Evolutionary conservation across 208 protist genomes (phyloP).

Genomic region (Entamoeba dispar): DNA sequence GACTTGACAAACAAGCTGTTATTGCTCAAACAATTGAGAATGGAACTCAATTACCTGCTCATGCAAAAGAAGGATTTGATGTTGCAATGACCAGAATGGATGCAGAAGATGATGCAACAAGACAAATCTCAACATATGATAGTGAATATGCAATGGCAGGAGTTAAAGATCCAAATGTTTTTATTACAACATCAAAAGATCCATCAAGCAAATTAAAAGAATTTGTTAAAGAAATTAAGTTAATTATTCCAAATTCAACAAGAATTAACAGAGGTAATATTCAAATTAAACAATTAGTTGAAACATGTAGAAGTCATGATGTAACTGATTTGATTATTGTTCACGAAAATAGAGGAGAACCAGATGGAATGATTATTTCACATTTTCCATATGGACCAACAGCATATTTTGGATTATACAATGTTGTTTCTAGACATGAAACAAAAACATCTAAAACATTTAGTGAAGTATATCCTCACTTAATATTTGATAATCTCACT

Average conservation of each 20-base stretch:
- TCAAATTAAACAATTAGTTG: conserved; percentile 69
- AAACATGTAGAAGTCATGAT: conserved; percentile 61
- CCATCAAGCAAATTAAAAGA: conserved; percentile 71
- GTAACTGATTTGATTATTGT: conserved; percentile 89
- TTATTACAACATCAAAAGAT: conserved; percentile 89
- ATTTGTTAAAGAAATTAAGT: conserved; percentile 88
- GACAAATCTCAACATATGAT: not conserved
- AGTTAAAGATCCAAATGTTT: conserved; percentile 71
- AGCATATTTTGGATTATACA: conserved; percentile 80
- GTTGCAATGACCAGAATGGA: not conserved
- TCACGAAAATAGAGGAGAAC: conserved; percentile 85
- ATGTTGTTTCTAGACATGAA: conserved; percentile 83
- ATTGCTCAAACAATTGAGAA: not conserved
- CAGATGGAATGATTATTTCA: conserved; percentile 76
- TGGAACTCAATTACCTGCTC: not conserved
- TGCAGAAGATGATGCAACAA: not conserved
- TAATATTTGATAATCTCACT: conserved; percentile 90
- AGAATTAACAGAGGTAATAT: conserved; percentile 82
- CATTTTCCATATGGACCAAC: conserved; percentile 94
- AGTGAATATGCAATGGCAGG: conserved; percentile 22
- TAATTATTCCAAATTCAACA: conserved; percentile 88
- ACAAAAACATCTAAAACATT: conserved; percentile 53
- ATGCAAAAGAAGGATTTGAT: not conserved
- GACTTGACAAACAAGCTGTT: not conserved
- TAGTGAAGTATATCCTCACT: conserved; percentile 78